These are phyloP conservation scores for Fusarium sp. DNA, from an alignment of 2,329 filamentous ascomycete species.

Conservation along the genomic window DNA sequence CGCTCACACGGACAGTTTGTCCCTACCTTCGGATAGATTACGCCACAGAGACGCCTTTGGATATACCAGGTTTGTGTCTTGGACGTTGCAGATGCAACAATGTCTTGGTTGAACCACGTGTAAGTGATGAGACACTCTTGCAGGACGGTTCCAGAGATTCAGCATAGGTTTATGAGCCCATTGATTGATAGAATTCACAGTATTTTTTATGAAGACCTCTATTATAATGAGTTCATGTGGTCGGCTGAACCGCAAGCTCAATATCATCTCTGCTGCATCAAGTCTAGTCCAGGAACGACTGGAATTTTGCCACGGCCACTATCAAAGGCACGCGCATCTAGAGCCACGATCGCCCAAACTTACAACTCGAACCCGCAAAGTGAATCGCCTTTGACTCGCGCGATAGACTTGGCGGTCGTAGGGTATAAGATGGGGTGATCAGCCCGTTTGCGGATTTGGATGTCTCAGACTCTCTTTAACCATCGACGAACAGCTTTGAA, in stretches of 20 bases:
- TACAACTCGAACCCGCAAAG: not conserved
- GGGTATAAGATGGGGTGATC: slow-evolving; percentile 25
- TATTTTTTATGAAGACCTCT: not conserved
- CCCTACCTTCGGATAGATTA: not conserved
- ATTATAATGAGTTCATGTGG: rapidly evolving
- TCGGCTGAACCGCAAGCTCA: not conserved
- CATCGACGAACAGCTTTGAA: slow-evolving; percentile 17
- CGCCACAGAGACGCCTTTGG: not conserved
- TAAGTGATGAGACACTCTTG: not conserved
- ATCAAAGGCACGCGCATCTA: slow-evolving; percentile 11
- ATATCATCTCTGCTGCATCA: slow-evolving; percentile 16
- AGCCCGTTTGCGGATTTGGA: slow-evolving; percentile 5
- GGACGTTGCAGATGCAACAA: not conserved
- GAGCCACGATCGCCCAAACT: slow-evolving; percentile 25
- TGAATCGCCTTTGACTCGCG: not conserved
- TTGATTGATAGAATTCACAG: too few species aligned
- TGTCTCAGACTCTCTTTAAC: slow-evolving; percentile 32
- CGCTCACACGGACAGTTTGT: not conserved
- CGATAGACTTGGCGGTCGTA: too few species aligned
- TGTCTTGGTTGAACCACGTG: slow-evolving; percentile 5
- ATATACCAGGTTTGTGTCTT: not conserved
- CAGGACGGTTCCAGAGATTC: too few species aligned
- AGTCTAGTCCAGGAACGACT: slow-evolving; percentile 35
- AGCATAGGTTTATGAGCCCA: not conserved
- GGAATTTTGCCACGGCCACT: slow-evolving; percentile 30